Evolutionary conservation across 805 yeast species (phyloP), one percentile per base, ranked within the genome.

Genomic region (Ogataea corticis): DNA sequence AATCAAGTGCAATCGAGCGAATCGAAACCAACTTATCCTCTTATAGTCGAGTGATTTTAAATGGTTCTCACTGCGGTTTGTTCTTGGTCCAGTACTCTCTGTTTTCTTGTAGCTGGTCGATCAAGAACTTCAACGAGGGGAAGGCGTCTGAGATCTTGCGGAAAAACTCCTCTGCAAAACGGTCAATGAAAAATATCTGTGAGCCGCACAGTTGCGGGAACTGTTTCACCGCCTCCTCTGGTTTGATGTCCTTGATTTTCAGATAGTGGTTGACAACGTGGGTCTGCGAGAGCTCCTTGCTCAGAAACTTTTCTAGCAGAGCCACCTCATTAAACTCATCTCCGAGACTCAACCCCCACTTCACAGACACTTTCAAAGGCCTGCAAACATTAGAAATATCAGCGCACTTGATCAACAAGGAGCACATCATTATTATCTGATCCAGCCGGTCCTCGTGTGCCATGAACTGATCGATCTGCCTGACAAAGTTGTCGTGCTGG

Each of bases 311-410:
- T 46, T 83, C 84, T 28, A 90, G 69, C 29, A 59, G 63, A 4
- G 74, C 68, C 48, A 88, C 80, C 60, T 87, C 91, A 36, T 72
- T 75, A 55, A 90, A 87, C 65, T 91, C 97, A 50, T 86, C 70
- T 1, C 85, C 76, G 33, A 91, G 73, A n/a, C 83, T 79, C 50
- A 79, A 69, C 4, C 96, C 97, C 97, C 97, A 91, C 67, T 85
- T 83, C 1, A 87, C 78, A 17, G 92, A 83, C 2, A 88, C 79
- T 30, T 76, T 69, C 46, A 87, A 69, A 4, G 91, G 89, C 49
- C 98, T 72, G 9, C 96, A 81, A 17, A 91, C 97, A 63, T 94
- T 94, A 21, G 96, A 87, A 37, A 94, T 89, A 68, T 94, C 99
- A 2, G 98, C 97, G 65, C 96, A 89, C 69, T 94, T 94, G 49